phyloP scores from a whole-genome alignment of 345 rosid genomes.

The Zanthoxylum bungeanum region DNA sequence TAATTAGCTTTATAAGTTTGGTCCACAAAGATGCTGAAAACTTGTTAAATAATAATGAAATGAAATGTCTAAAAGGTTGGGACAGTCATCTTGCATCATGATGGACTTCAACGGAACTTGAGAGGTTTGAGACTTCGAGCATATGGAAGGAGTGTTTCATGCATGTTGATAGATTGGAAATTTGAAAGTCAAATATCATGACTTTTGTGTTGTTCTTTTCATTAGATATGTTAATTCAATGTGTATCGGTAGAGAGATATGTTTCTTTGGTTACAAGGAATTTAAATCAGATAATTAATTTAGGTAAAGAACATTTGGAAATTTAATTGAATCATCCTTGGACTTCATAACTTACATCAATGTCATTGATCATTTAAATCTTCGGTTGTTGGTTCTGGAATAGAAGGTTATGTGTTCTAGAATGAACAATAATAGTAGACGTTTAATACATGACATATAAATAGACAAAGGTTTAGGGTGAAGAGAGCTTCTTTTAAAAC shows the following conservation, averaged over 20 bases:
- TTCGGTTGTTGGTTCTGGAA: not conserved
- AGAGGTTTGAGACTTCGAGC: not conserved
- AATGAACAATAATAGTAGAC: not conserved
- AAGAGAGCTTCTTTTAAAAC: not conserved
- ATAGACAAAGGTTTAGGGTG: not conserved
- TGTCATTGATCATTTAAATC: not conserved
- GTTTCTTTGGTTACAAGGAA: not conserved
- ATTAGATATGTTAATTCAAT: not conserved
- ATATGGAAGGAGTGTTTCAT: not conserved
- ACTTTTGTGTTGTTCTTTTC: not conserved
- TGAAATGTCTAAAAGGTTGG: not conserved
- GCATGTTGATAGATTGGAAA: not conserved
- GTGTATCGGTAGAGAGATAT: not conserved
- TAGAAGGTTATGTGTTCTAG: not conserved
- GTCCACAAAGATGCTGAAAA: not conserved
- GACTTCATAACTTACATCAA: not conserved
- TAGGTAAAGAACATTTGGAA: not conserved
- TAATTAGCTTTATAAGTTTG: not conserved
- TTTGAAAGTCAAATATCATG: not conserved
- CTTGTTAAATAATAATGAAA: slow-evolving; percentile 3
- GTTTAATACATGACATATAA: not conserved
- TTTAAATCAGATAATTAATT: not conserved
- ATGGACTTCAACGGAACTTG: not conserved
- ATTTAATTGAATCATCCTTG: not conserved
- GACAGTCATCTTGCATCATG: not conserved